Conservation (phyloP, 2,329 filamentous ascomycete genomes). For the Neospermospora avenae region DNA sequence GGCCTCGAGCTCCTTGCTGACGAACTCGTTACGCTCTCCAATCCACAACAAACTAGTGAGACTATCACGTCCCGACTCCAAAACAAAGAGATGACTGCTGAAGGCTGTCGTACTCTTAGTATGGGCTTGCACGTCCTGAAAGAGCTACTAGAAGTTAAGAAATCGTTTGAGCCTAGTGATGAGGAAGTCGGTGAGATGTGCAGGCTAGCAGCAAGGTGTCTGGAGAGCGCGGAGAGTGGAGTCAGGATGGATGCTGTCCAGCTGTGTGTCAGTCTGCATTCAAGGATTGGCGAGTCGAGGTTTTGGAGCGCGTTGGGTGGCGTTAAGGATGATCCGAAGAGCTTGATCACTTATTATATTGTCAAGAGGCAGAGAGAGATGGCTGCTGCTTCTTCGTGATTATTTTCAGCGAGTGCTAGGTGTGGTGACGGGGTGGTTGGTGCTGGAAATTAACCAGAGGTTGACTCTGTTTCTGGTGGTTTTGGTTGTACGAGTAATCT, state of each 20-base stretch:
- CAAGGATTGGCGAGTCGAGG: conserved; percentile 52
- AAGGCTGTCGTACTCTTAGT: conserved; percentile 52
- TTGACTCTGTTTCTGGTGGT: neutral
- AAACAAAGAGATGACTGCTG: conserved; percentile 40
- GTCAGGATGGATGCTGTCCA: conserved; percentile 75
- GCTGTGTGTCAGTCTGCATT: conserved; percentile 71
- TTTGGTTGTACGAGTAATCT: neutral
- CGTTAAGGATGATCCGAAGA: conserved; percentile 70
- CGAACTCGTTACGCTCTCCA: conserved; percentile 65
- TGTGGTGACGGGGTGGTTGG: neutral
- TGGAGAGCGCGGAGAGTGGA: conserved; percentile 58
- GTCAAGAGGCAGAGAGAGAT: conserved; percentile 63
- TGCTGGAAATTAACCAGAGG: neutral
- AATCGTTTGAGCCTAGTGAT: conserved; percentile 46
- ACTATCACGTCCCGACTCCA: conserved; percentile 51
- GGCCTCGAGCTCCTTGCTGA: conserved; percentile 72
- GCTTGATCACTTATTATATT: conserved; percentile 77
- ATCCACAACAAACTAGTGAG: conserved; percentile 56
- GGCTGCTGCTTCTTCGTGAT: conserved; percentile 19
- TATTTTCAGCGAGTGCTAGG: neutral
- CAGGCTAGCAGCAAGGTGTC: conserved; percentile 50
- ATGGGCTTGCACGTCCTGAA: conserved; percentile 64
- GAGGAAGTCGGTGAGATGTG: conserved; percentile 51
- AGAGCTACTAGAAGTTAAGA: conserved; percentile 47
- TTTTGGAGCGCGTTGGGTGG: conserved; percentile 68